Evolutionary conservation across 2,329 filamentous ascomycete species (phyloP).

Genomic region (Dothidotthia symphoricarpi): DNA sequence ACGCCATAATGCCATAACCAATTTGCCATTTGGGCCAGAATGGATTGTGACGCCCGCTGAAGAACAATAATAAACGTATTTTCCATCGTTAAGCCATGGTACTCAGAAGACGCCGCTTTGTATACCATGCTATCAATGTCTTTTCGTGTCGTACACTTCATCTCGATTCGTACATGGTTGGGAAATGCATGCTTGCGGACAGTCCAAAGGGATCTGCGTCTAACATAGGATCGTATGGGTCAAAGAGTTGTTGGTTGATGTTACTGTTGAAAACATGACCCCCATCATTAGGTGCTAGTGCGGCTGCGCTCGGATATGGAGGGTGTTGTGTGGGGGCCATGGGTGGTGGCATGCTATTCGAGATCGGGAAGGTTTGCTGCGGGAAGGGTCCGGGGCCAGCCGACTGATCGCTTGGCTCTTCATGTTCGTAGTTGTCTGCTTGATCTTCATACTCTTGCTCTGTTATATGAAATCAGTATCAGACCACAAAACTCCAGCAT

Average conservation of each 20-base stretch:
- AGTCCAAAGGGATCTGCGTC: conserved; percentile 93
- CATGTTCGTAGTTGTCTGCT: conserved; percentile 82
- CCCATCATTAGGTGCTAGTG: conserved; percentile 35
- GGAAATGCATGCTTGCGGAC: conserved; percentile 93
- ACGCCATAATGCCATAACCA: no score
- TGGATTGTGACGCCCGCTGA: conserved; percentile 29
- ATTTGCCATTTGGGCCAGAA: no score
- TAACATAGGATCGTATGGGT: conserved; percentile 79
- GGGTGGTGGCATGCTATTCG: conserved; percentile 41
- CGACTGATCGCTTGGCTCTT: conserved; percentile 64
- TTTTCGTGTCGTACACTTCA: conserved; percentile 21
- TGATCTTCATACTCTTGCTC: conserved; percentile 97
- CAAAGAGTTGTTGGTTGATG: conserved; percentile 56
- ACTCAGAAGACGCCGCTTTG: no score
- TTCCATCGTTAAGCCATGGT: no score
- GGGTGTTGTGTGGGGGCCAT: conserved; percentile 40
- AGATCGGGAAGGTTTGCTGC: conserved; percentile 52
- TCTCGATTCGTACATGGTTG: conserved; percentile 63
- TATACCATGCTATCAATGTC: neutral
- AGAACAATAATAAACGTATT: conserved; percentile 24
- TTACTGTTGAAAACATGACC: conserved; percentile 44
- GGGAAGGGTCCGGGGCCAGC: conserved; percentile 67
- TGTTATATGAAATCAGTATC: conserved; percentile 68
- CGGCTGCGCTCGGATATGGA: conserved; percentile 34
- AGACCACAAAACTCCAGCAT: conserved; percentile 62